phyloP scores from a whole-genome alignment of 176 grass and related monocot species.

The Raddia distichophylla region DNA sequence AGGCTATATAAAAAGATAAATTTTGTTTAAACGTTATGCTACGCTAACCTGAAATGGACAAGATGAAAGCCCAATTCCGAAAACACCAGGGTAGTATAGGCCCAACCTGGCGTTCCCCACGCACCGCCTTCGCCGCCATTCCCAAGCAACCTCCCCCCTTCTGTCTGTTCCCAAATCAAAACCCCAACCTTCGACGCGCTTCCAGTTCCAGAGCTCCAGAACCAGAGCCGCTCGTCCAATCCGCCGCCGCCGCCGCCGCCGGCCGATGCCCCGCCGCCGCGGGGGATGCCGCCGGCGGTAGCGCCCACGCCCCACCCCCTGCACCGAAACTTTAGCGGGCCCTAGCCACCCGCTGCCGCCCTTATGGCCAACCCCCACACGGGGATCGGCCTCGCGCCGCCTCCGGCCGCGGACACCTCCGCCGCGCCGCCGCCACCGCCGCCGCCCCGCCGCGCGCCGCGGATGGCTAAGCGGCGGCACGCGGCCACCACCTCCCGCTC shows the following conservation, averaged over 20 bases:
- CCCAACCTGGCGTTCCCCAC: neutral
- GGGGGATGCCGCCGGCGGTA: conserved; percentile 41
- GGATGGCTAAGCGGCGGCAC: conserved; percentile 49
- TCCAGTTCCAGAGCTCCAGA: conserved; percentile 9
- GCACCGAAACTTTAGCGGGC: conserved; percentile 42
- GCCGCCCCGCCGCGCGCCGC: conserved; percentile 27
- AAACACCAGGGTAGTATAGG: neutral
- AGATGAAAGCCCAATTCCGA: neutral
- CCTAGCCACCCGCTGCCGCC: neutral
- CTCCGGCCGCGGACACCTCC: neutral
- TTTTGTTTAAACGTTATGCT: no score
- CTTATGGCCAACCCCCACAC: conserved; percentile 43
- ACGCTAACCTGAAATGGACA: no score
- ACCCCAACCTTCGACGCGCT: neutral
- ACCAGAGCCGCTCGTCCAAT: neutral
- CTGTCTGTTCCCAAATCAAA: conserved; percentile 5
- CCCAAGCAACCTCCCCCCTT: neutral
- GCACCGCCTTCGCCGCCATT: neutral
- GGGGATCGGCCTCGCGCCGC: conserved; percentile 46
- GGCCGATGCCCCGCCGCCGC: conserved; percentile 7
- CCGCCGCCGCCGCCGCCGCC: conserved; percentile 35
- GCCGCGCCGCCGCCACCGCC: neutral
- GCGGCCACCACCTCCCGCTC: conserved; percentile 23
- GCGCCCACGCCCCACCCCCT: conserved; percentile 6
- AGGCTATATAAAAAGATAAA: no score